Evolutionary conservation across 2,329 filamentous ascomycete genomes (phyloP).

Genomic region (Calonectria leucothoes): DNA sequence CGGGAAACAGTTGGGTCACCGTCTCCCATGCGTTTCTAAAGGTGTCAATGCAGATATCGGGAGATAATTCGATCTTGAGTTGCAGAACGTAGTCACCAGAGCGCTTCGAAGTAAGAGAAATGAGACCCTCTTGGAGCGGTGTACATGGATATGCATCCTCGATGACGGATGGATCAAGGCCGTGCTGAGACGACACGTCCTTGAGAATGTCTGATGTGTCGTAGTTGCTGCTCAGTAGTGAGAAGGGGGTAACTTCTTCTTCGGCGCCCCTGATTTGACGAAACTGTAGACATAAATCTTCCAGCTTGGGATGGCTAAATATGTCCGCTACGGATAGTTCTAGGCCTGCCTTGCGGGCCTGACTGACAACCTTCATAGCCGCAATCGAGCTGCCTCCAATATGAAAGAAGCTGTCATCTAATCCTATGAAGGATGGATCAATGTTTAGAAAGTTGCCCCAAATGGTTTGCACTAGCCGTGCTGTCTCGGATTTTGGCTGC

Average conservation of each 20-base stretch:
- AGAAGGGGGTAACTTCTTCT: neutral
- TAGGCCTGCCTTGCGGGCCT: constrained; percentile 20
- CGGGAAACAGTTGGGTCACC: constrained; percentile 24
- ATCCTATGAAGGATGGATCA: constrained; percentile 47
- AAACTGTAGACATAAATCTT: neutral
- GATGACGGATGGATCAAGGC: constrained; percentile 6
- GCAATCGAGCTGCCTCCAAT: constrained; percentile 63
- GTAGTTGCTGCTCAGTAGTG: neutral
- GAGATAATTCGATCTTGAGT: constrained; percentile 23
- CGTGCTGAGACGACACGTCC: neutral
- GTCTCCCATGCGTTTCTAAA: constrained; percentile 28
- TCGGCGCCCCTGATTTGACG: neutral
- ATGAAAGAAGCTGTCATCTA: constrained; percentile 61
- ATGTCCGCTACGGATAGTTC: constrained; percentile 24
- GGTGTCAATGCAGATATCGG: neutral
- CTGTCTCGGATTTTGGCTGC: constrained; percentile 11
- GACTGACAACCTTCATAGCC: constrained; percentile 58
- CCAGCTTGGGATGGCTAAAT: constrained; percentile 12
- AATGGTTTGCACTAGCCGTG: constrained; percentile 44
- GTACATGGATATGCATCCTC: constrained; percentile 51
- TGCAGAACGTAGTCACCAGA: constrained; percentile 32
- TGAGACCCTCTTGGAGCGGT: constrained; percentile 48
- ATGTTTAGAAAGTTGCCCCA: constrained; percentile 53
- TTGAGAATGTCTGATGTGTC: neutral
- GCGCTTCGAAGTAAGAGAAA: constrained; percentile 42